Base-by-base conservation (phyloP, 1,284 basidiomycete species). In the Wolfiporia cocos region DNA sequence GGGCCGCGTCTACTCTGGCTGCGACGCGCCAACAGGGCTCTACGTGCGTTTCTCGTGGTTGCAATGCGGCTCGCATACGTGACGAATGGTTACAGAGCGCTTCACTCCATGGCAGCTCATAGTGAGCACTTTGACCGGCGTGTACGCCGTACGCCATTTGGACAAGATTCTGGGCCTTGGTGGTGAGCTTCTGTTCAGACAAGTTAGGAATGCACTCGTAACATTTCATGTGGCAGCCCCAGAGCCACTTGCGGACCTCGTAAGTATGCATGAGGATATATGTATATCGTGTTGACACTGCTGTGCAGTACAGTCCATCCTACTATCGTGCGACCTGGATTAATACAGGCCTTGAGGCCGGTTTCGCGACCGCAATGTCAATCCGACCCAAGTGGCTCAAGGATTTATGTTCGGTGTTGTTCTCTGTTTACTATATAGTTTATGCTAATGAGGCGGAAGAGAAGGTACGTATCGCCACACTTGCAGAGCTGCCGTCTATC, bases 261-360 rank as follows among this genome's bases (percentile, higher is more conserved):
- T 92, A 51, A 61, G 84, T 42, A n/a, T 35, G 19, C 22, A 41
- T n/a, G n/a, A n/a, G n/a, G n/a, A n/a, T n/a, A n/a, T n/a, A n/a
- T n/a, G n/a, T n/a, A n/a, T n/a, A n/a, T n/a, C n/a, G n/a, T n/a
- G n/a, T n/a, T 35, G 15, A 36, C 21, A 21, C 17, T 34, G 24
- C 24, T 32, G 39, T 43, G 22, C 30, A 93, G 89, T 97, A 97
- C 60, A 90, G 92, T 1, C 76, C 88, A 2, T 86, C 90, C 5
- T 97, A 94, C 62, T 97, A 95, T 64, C 84, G 95, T 21, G 94
- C 92, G n/a, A 96, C 94, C 36, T 99, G 94, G 87, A 83, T 99
- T 51, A 81, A 69, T 41, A 94, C 87, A 0, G 94, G 92, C 0
- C 72, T 98, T n/a, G 95, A 99, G 59, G 93, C 94, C 1, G 95